These are phyloP conservation scores for Raphanus raphanistrum DNA, from an alignment of 345 rosid genomes.

Conservation along the genomic window DNA sequence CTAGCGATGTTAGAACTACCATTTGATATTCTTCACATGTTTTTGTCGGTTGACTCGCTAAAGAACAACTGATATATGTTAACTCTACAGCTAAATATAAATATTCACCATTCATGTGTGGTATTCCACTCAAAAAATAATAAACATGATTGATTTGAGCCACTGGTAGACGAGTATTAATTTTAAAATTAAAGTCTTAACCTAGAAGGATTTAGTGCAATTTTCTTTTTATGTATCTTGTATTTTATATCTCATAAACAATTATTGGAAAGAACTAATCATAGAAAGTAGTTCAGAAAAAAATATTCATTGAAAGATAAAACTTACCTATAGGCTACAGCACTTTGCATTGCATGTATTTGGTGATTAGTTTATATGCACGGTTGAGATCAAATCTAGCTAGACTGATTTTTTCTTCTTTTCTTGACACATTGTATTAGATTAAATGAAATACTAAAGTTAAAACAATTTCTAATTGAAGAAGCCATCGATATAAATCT, in stretches of 20 bases:
- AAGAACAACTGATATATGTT: not conserved
- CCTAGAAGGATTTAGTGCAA: not conserved
- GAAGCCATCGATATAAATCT: constrained; percentile 15
- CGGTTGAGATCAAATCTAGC: not conserved
- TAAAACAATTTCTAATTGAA: not conserved
- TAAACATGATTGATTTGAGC: not conserved
- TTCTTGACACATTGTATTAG: not conserved
- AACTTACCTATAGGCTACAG: not conserved
- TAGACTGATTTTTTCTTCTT: not conserved
- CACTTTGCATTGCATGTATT: not conserved
- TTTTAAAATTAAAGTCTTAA: not conserved
- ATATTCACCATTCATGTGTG: not conserved
- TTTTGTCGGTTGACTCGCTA: not conserved
- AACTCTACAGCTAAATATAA: not conserved
- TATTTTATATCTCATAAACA: not conserved
- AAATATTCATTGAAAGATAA: not conserved
- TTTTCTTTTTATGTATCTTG: not conserved
- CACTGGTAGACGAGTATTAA: not conserved
- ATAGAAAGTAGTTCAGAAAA: not conserved
- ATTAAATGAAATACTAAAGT: not conserved
- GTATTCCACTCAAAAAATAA: not conserved
- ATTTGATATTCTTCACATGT: not conserved
- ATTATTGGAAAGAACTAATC: not conserved
- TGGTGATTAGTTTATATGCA: not conserved
- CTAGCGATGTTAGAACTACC: not conserved